These are phyloP conservation scores for Pseudozyma sp. DNA, from an alignment of 1,284 basidiomycete species.

Conservation along the genomic window DNA sequence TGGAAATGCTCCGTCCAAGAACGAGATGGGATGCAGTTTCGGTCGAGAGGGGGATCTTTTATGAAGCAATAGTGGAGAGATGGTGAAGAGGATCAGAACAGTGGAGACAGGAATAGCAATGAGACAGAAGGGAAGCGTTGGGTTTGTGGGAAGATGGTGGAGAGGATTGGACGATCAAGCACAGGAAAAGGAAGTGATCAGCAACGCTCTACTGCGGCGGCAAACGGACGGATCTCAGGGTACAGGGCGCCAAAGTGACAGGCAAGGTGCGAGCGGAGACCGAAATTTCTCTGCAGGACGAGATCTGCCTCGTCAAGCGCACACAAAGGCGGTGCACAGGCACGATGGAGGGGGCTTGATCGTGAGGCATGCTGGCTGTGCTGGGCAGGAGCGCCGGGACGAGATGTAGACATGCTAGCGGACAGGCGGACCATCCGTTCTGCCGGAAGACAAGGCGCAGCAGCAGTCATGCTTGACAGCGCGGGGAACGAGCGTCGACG, in stretches of 20 bases:
- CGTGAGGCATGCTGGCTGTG: constrained; percentile 4
- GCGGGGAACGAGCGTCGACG: no score
- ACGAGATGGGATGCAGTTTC: no score
- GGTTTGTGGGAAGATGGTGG: neutral
- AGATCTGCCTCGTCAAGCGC: neutral
- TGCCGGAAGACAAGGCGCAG: no score
- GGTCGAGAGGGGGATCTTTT: no score
- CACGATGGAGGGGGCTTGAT: neutral
- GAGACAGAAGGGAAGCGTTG: neutral
- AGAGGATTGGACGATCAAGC: neutral
- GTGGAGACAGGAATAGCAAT: neutral
- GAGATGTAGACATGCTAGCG: constrained; percentile 3
- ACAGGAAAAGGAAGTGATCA: neutral
- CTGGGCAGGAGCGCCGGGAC: neutral
- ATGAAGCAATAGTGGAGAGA: no score
- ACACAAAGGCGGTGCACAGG: neutral
- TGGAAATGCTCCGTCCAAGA: neutral
- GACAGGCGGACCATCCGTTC: neutral
- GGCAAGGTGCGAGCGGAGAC: constrained; percentile 17
- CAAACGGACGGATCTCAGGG: neutral
- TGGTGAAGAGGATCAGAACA: constrained; percentile 1
- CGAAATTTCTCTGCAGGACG: constrained; percentile 7
- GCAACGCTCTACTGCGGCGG: neutral
- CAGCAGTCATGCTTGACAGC: no score
- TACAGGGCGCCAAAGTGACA: constrained; percentile 6